Base-by-base conservation (phyloP, 768 basidiomycete genomes). In the Boletellus ananas region DNA sequence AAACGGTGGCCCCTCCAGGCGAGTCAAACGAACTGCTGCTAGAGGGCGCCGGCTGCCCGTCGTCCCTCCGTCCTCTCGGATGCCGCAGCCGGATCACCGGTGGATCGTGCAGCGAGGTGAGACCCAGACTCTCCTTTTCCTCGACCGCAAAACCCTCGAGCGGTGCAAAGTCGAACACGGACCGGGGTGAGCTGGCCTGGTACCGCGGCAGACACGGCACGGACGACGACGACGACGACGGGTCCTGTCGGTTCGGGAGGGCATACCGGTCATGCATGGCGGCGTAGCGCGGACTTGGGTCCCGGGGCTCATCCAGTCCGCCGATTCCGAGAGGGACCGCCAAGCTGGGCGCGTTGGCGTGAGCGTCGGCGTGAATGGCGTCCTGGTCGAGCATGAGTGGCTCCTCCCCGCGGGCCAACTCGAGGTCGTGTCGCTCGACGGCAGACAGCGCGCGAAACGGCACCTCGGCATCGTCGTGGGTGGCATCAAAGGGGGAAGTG, bases 91-190 rank as follows among this genome's bases (percentile, higher is more conserved):
- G 47, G n/a, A 64, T 52, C 20, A 40, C 41, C 3, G 49, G 59
- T 18, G 72, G 62, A 31, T 61, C 41, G 16, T 27, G 45, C 4
- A 81, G 73, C 13, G 81, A 74, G 3, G 68, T 66, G 10, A 91
- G 66, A 3, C 88, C 89, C 0, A 90, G 70, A 37, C 68, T 71
- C 25, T 75, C 68, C 58, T 87, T 87, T 67, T 94, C 92, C 16
- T 74, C 77, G 0, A 70, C 65, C 1, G 88, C 88, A 64, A 85
- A 95, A 6, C 78, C 76, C 62, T 96, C 94, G 77, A 96, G 84
- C 1, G 68, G 72, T 0, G 67, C 56, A 63, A 92, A 95, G 63
- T 93, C 81, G 62, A 90, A 94, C 21, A 74, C 69, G 21, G 79
- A 77, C 9, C 74, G 76, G 5, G 78, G 74, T 43, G 58, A 70